These are phyloP conservation scores for Blastocystis hominis DNA, from an alignment of 352 stramenopile species.

Conservation along the genomic window DNA sequence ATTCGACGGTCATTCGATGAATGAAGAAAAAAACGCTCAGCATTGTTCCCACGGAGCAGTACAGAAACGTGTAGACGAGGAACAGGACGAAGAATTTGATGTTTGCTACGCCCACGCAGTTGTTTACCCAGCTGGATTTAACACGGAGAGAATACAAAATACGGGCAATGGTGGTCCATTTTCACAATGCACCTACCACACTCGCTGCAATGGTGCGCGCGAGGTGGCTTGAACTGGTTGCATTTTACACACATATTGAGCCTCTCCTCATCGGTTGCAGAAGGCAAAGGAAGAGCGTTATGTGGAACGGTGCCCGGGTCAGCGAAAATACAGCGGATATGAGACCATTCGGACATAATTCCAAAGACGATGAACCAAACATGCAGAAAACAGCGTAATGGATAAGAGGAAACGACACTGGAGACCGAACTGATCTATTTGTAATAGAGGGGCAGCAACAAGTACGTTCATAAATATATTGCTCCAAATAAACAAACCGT, in stretches of 20 bases:
- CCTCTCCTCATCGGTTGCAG: conserved; percentile 21
- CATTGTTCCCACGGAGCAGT: background rate
- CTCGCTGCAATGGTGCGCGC: conserved; percentile 62
- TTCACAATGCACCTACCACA: conserved; percentile 60
- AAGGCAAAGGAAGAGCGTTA: background rate
- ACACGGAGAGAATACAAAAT: background rate
- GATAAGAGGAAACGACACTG: background rate
- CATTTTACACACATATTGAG: conserved; percentile 29
- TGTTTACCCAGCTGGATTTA: conserved; percentile 47
- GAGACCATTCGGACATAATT: conserved; percentile 21
- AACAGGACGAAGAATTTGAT: conserved; percentile 54
- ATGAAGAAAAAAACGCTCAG: conserved; percentile 17
- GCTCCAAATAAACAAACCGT: conserved; percentile 3
- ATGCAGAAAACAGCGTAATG: background rate
- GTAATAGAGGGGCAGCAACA: background rate
- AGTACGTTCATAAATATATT: background rate
- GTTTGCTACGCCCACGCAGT: conserved; percentile 47
- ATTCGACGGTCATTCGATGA: background rate
- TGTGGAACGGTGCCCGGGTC: conserved; percentile 16
- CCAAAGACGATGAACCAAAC: background rate
- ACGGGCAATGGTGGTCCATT: conserved; percentile 64
- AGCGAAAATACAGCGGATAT: background rate
- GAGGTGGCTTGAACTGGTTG: conserved; percentile 61
- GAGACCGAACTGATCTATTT: background rate
- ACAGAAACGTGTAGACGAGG: conserved; percentile 51